Conservation (phyloP, 129 eudicot genomes). For the Artemisia tridentata region DNA sequence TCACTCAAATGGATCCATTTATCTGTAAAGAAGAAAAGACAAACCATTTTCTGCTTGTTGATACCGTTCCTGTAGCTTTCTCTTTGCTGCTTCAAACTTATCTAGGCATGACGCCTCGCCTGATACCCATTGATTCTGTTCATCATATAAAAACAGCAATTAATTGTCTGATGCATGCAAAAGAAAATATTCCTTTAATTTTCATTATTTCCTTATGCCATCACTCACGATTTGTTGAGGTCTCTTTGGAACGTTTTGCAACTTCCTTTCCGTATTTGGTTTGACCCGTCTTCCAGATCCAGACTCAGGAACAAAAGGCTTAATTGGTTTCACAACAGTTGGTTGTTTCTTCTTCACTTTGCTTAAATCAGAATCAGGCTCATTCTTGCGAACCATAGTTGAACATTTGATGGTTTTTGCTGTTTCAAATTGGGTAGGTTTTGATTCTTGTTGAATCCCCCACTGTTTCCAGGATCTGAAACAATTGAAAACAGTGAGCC, state of each 20-base stretch:
- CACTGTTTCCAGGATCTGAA: too few species aligned
- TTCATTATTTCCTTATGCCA: neutral
- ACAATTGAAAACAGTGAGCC: too few species aligned
- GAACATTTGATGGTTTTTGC: too few species aligned
- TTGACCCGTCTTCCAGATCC: too few species aligned
- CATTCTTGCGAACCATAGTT: too few species aligned
- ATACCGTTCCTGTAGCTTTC: slow-evolving; percentile 96
- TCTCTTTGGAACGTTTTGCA: slow-evolving; percentile 22
- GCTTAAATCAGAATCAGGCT: too few species aligned
- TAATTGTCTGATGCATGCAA: neutral
- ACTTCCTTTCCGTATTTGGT: slow-evolving; percentile 39
- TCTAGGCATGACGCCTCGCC: slow-evolving; percentile 37
- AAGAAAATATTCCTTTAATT: neutral
- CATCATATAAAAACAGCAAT: slow-evolving; percentile 11
- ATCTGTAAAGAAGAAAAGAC: slow-evolving; percentile 23
- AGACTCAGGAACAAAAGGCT: too few species aligned
- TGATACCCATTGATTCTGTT: slow-evolving; percentile 42
- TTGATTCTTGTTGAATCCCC: too few species aligned
- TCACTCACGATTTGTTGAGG: slow-evolving; percentile 49
- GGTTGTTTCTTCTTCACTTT: too few species aligned
- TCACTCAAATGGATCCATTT: neutral
- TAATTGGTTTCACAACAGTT: too few species aligned
- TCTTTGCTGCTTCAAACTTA: slow-evolving; percentile 74
- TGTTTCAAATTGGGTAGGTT: too few species aligned
- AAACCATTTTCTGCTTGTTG: slow-evolving; percentile 90